A percentile compares a stretch with the other conserved stretches of the same genome.
phyloP scores from a whole-genome alignment of 2,329 filamentous ascomycete species.

The Lachnum nothofagi region DNA sequence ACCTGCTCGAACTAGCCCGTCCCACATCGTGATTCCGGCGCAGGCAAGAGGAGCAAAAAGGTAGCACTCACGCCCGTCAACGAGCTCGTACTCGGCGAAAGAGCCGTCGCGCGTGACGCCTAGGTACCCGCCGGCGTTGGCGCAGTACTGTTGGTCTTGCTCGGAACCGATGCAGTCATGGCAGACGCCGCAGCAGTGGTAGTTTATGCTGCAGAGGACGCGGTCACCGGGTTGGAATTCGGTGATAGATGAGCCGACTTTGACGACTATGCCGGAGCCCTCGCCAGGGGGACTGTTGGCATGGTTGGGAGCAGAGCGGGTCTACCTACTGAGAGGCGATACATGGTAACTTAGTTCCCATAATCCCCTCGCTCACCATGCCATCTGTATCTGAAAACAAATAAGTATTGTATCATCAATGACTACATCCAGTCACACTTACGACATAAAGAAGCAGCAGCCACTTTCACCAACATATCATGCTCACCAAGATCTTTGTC shows the following conservation, averaged over 20 bases:
- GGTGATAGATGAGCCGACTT: constrained; percentile 29
- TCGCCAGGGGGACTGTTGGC: too few species aligned
- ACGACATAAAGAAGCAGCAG: constrained; percentile 46
- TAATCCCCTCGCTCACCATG: constrained; percentile 49
- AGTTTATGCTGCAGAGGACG: constrained; percentile 51
- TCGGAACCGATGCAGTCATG: constrained; percentile 47
- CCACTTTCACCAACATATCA: constrained; percentile 57
- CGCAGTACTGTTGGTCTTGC: constrained; percentile 49
- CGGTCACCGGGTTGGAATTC: constrained; percentile 33
- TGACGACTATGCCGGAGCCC: constrained; percentile 30
- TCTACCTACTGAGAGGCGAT: constrained; percentile 49
- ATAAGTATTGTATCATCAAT: too few species aligned
- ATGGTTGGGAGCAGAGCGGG: too few species aligned
- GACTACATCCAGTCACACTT: too few species aligned
- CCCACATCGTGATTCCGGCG: constrained; percentile 46
- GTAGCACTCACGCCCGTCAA: constrained; percentile 44
- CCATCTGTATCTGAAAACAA: constrained; percentile 59
- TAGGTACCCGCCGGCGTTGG: constrained; percentile 39
- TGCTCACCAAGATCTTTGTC: constrained; percentile 36
- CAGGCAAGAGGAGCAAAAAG: constrained; percentile 52
- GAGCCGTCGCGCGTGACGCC: constrained; percentile 49
- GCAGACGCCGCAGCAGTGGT: constrained; percentile 50
- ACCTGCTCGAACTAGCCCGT: constrained; percentile 34
- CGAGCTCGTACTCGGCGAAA: constrained; percentile 52
- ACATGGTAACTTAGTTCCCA: constrained; percentile 44